Evolutionary conservation across 2,329 filamentous ascomycete species (phyloP).

Genomic region (Diplodia seriata): DNA sequence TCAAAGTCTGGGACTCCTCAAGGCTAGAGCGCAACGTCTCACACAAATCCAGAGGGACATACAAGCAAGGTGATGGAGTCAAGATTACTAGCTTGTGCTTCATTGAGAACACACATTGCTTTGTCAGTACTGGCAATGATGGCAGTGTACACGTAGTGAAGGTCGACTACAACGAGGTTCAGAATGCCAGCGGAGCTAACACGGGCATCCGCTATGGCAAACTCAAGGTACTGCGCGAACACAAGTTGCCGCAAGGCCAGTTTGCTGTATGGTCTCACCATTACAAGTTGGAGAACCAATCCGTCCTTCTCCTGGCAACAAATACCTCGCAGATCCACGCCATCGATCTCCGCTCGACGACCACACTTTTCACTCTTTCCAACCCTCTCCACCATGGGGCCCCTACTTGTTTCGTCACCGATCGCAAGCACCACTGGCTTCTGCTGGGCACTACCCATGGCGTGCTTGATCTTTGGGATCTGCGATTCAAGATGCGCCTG

Average conservation of each 20-base stretch:
- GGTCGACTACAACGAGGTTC: slow-evolving; percentile 69
- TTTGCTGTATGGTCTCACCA: slow-evolving; percentile 91
- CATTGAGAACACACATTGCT: slow-evolving; percentile 91
- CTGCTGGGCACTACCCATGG: slow-evolving; percentile 91
- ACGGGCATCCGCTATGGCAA: slow-evolving; percentile 71
- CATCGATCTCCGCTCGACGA: slow-evolving; percentile 87
- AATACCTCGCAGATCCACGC: slow-evolving; percentile 83
- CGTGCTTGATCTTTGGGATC: slow-evolving; percentile 91
- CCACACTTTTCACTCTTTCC: slow-evolving; percentile 76
- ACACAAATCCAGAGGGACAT: slow-evolving; percentile 83
- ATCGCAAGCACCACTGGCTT: slow-evolving; percentile 87
- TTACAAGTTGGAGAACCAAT: slow-evolving; percentile 80
- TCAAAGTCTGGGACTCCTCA: slow-evolving; percentile 92
- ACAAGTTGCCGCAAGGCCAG: slow-evolving; percentile 76
- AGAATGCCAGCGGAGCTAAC: slow-evolving; percentile 58
- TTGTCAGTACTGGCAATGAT: slow-evolving; percentile 87
- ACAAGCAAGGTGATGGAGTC: slow-evolving; percentile 72
- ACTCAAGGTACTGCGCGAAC: slow-evolving; percentile 72
- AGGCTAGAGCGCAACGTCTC: slow-evolving; percentile 90
- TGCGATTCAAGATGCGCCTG: slow-evolving; percentile 88
- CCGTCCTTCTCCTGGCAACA: slow-evolving; percentile 85
- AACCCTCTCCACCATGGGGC: slow-evolving; percentile 93
- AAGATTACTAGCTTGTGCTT: slow-evolving; percentile 86
- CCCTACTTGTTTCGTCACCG: slow-evolving; percentile 88
- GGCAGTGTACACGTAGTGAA: slow-evolving; percentile 90